A percentile compares a stretch with the other conserved stretches of the same genome.
Evolutionary conservation across 495 filamentous ascomycete genomes (phyloP).

Genomic region (Rostrohypoxylon terebratum): DNA sequence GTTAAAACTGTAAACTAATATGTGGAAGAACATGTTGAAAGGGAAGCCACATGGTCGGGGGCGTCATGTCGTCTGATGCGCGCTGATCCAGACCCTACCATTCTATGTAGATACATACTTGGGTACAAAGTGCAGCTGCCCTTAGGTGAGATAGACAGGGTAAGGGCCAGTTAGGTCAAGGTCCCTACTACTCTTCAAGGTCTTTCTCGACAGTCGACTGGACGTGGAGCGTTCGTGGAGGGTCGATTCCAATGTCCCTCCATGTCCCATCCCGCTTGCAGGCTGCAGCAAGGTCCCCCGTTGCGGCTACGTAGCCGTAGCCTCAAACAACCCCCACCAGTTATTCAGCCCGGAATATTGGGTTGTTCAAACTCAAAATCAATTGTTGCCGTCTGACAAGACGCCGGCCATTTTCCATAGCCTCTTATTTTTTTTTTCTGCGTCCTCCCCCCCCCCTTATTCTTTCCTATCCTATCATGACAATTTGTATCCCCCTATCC

Average conservation of each 20-base stretch:
- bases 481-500: not conserved
- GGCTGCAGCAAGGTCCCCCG: conserved; percentile 18
- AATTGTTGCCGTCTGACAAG: conserved; percentile 10
- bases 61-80: conserved; percentile 35
- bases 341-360: conserved; percentile 36
- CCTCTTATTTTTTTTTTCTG: conserved; percentile 30
- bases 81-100: conserved; percentile 34
- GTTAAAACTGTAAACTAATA: conserved; percentile 11
- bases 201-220: not conserved
- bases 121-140: not conserved
- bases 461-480: not conserved
- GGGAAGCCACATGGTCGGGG: conserved; percentile 26
- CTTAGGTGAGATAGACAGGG: not conserved
- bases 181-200: not conserved
- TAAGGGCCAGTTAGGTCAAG: conserved; percentile 4
- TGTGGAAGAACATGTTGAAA: conserved; percentile 16
- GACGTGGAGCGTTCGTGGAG: not conserved
- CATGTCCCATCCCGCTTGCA: conserved; percentile 32
- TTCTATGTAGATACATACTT: not conserved
- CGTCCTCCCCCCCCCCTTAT: not conserved
- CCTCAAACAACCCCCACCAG: conserved; percentile 44
- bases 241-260: not conserved
- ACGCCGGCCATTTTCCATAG: conserved; percentile 32
- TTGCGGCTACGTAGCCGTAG: conserved; percentile 39
- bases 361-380: conserved; percentile 21